These are phyloP conservation scores for Phaeomoniella chlamydospora DNA, from an alignment of 2,329 filamentous ascomycete genomes.

Conservation along the genomic window DNA sequence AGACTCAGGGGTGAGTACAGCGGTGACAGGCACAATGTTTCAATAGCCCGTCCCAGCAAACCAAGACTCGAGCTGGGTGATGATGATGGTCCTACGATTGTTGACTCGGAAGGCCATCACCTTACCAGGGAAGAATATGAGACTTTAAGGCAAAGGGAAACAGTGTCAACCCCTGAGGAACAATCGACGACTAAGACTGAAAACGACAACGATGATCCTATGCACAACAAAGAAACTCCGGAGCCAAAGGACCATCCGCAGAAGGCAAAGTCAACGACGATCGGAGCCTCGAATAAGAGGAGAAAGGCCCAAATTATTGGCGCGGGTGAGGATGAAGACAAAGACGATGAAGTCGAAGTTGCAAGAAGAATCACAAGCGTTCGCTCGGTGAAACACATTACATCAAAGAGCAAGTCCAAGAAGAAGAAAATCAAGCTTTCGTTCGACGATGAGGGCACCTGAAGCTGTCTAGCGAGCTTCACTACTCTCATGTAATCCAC, in stretches of 20 bases:
- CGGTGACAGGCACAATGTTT: constrained; percentile 10
- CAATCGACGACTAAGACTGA: not conserved
- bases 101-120: constrained; percentile 10
- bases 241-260: not conserved
- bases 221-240: not conserved
- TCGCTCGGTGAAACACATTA: not conserved
- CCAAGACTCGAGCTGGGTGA: constrained; percentile 11
- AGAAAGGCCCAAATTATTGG: not conserved
- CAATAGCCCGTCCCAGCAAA: constrained; percentile 10
- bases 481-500: too few relatives aligned
- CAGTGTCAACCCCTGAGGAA: too few relatives aligned
- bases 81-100: constrained; percentile 12
- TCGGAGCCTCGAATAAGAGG: not conserved
- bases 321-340: too few relatives aligned
- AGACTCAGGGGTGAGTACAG: constrained; percentile 9
- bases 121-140: constrained; percentile 11
- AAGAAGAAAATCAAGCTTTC: constrained; percentile 32
- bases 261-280: not conserved
- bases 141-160: constrained; percentile 2
- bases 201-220: too few relatives aligned
- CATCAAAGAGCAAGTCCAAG: constrained; percentile 21
- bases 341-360: not conserved
- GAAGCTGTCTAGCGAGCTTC: too few relatives aligned
- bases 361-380: not conserved
- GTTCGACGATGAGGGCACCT: constrained; percentile 21